Percentiles rank a stretch among this genome's conserved stretches.
These are phyloP conservation scores for Podila minutissima DNA, from an alignment of 192 early-diverging fungal species.

Conservation along the genomic window DNA sequence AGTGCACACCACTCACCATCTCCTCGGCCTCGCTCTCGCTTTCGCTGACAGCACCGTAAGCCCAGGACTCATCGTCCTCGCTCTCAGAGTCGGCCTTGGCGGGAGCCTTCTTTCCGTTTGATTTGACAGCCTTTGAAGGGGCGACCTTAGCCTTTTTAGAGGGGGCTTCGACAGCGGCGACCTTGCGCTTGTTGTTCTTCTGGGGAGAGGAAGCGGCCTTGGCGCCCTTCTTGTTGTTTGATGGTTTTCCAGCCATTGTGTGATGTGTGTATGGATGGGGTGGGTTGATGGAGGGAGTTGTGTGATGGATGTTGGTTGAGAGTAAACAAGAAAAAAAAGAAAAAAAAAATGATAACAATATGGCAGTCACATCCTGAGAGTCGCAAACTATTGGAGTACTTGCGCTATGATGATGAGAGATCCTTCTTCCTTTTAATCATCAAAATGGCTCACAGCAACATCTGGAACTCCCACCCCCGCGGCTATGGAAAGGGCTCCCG, in stretches of 20 bases:
- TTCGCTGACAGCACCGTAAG: constrained; percentile 37
- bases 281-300: constrained; percentile 3
- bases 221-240: constrained; percentile 21
- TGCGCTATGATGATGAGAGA: background rate
- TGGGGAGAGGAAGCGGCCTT: constrained; percentile 10
- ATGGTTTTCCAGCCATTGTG: constrained; percentile 38
- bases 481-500: constrained; percentile 98
- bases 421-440: constrained; percentile 38
- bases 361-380: background rate
- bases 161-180: constrained; percentile 4
- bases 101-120: constrained; percentile 5
- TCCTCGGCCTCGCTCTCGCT: constrained; percentile 40
- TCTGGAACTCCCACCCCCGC: constrained; percentile 98
- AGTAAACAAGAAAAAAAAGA: constrained; percentile 2
- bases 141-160: constrained; percentile 40
- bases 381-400: background rate
- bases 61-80: constrained; percentile 48
- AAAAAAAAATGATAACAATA: constrained; percentile 5
- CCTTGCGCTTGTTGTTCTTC: constrained; percentile 45
- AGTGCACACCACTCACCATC: constrained; percentile 10
- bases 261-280: constrained; percentile 1
- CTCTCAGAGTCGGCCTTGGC: constrained; percentile 9
- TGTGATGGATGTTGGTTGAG: background rate
- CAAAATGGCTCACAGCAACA: constrained; percentile 95
- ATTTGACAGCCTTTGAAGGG: constrained; percentile 11